Evolutionary conservation across 106 monocot genomes (phyloP), one percentile per base, ranked within the genome.

Genomic region (Hemerocallis citrina): DNA sequence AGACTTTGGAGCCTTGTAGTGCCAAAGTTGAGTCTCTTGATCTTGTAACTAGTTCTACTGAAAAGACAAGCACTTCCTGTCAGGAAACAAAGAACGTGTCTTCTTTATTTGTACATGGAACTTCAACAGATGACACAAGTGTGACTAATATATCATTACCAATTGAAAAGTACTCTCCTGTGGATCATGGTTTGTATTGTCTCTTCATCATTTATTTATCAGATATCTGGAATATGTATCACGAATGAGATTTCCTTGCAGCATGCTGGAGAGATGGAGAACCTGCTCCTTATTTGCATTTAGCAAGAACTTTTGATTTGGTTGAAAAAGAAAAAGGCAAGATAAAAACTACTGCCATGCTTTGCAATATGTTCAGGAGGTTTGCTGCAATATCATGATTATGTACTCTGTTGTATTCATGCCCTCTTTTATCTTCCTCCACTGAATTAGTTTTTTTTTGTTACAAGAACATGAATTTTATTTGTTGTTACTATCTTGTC

Each of bases 351-450:
- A 74, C 74, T 69, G 20, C 63, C 38, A 87, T 96, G 75, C 70
- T 96, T 55, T 87, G 90, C 72, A 96, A 96, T 59, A 96, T 96
- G 95, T 84, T 96, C 72, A 86, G 95, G 77, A 96, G 95, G 95
- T 90, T 62, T 59, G 44, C 12, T 49, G 19, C 20, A 43, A 60
- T 35, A 43, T 25, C 32, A 21, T 73, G 24, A 34, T 27, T 67
- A n/a, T n/a, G n/a, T n/a, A n/a, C n/a, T n/a, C n/a, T n/a, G n/a
- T n/a, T 41, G n/a, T n/a, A n/a, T n/a, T n/a, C n/a, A n/a, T n/a
- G n/a, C n/a, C n/a, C n/a, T n/a, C n/a, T n/a, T n/a, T n/a, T n/a
- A n/a, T n/a, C n/a, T n/a, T n/a, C n/a, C n/a, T n/a, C n/a, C n/a
- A n/a, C n/a, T n/a, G n/a, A n/a, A n/a, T n/a, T n/a, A n/a, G n/a